Conservation (phyloP, 495 filamentous ascomycete species). For the Lasiosphaeriaceae sp. region DNA sequence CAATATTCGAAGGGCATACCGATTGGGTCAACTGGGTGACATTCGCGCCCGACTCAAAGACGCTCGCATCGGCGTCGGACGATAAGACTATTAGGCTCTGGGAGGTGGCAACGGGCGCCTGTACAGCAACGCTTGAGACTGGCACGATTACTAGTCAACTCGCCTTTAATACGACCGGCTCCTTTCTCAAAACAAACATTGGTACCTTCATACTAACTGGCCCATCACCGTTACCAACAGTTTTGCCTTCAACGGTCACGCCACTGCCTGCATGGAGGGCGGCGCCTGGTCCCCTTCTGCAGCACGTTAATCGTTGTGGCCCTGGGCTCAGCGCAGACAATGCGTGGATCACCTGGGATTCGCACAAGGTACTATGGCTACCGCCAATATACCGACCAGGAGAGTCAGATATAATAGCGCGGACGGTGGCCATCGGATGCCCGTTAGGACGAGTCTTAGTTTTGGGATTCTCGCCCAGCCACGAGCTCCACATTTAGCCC, state of each 20-base stretch:
- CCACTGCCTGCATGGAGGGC: not conserved
- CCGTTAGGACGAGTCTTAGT: not conserved
- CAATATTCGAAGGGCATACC: conserved; percentile 7
- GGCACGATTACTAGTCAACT: not conserved
- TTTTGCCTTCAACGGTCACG: not conserved
- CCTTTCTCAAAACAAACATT: not conserved
- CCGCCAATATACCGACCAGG: not conserved
- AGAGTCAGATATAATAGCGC: not conserved
- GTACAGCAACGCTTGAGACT: not conserved
- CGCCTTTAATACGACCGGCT: not conserved
- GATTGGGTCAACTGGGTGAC: not conserved
- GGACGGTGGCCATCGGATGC: not conserved
- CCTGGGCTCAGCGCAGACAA: not conserved
- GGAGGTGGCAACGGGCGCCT: conserved; percentile 7
- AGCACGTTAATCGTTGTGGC: not conserved
- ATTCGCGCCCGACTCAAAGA: conserved; percentile 23
- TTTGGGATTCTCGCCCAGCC: not conserved
- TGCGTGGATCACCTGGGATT: not conserved
- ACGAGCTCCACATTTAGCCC: no score
- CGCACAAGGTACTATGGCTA: not conserved
- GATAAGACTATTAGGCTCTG: conserved; percentile 21
- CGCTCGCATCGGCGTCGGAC: conserved; percentile 14
- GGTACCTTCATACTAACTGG: not conserved
- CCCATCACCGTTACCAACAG: not conserved
- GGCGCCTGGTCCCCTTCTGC: not conserved